Base-by-base conservation (phyloP, 140 eudicot species). In the Ambrosia hybrid region DNA sequence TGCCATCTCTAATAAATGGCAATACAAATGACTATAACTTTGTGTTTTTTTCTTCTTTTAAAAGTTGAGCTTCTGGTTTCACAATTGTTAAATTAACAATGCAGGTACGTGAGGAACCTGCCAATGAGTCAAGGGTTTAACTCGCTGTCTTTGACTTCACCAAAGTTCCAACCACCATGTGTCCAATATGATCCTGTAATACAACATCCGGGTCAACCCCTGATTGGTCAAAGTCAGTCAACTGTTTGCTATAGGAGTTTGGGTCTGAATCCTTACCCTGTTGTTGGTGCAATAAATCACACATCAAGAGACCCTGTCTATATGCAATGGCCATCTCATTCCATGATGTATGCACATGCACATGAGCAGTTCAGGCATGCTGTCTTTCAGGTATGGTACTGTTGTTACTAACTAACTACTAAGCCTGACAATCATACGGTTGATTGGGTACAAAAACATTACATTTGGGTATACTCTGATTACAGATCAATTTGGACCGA, bases 241-340 rank as follows among this genome's bases (percentile, higher is more conserved):
- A 55, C 90, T 10, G 60, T 82, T 6, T 83, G 84, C 65, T 84
- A 88, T 72, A 62, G 87, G 63, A 83, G 39, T 75, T 81, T 83
- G 13, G 61, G 76, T 26, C 83, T 90, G 88, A 83, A 75, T 38
- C 51, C 68, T 1, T 62, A 61, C 33, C 17, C 67, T 75, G 74
- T 74, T 67, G 84, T 87, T 37, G 64, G 76, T 34, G 90, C 87
- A 61, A 26, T 78, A 59, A 88, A 85, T 78, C 97, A 90, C 67
- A 65, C 85, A 72, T 71, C 96, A 12, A 79, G 89, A 55, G 91
- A 84, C 78, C 80, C 87, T 81, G 83, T 90, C 53, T 89, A 87
- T 76, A 70, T 85, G 89, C 98, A 89, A 74, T 92, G 92, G 91
- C 96, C 96, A 0, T 76, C 95, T 68, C 92, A 85, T 63, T 77